Percentiles rank a stretch among this genome's conserved stretches.
Conservation (phyloP, 2,329 filamentous ascomycete genomes). For the Byssochlamys sp. region DNA sequence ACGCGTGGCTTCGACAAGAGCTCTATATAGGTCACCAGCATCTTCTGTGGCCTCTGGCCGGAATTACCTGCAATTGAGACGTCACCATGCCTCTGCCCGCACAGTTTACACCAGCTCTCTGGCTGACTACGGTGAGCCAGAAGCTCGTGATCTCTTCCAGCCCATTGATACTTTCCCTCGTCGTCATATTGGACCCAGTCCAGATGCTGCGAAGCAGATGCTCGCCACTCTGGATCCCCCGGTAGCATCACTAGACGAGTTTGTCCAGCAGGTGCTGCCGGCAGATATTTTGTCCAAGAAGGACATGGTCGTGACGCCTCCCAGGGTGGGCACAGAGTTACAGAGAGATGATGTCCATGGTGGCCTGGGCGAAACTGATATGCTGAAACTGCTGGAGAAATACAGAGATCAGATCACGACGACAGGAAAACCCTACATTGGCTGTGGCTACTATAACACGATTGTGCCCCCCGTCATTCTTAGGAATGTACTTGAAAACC, state of each 20-base stretch:
- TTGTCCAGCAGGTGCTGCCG: conserved; percentile 76
- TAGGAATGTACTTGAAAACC: conserved; percentile 83
- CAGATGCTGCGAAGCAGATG: conserved; percentile 64
- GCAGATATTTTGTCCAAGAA: conserved; percentile 63
- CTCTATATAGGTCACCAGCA: conserved; percentile 7
- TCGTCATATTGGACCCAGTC: conserved; percentile 77
- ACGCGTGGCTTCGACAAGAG: not conserved
- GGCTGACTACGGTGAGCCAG: conserved; percentile 61
- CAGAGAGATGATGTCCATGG: conserved; percentile 29
- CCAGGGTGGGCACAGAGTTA: conserved; percentile 34
- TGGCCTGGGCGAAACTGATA: conserved; percentile 39
- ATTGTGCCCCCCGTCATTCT: conserved; percentile 81
- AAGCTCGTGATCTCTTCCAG: conserved; percentile 33
- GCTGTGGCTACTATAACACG: conserved; percentile 80
- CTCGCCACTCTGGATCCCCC: conserved; percentile 68
- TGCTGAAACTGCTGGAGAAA: conserved; percentile 31
- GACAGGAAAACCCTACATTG: conserved; percentile 60
- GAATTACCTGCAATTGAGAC: conserved; percentile 20
- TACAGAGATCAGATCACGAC: conserved; percentile 50
- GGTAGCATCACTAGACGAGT: conserved; percentile 63
- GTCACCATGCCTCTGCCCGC: conserved; percentile 16
- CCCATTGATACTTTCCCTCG: conserved; percentile 57
- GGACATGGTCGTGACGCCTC: conserved; percentile 49
- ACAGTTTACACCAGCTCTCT: conserved; percentile 80
- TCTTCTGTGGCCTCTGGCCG: conserved; percentile 22